Evolutionary conservation across 352 stramenopile genomes (phyloP), one percentile per base, ranked within the genome.

Genomic region (Halophytophthora batemanensis): DNA sequence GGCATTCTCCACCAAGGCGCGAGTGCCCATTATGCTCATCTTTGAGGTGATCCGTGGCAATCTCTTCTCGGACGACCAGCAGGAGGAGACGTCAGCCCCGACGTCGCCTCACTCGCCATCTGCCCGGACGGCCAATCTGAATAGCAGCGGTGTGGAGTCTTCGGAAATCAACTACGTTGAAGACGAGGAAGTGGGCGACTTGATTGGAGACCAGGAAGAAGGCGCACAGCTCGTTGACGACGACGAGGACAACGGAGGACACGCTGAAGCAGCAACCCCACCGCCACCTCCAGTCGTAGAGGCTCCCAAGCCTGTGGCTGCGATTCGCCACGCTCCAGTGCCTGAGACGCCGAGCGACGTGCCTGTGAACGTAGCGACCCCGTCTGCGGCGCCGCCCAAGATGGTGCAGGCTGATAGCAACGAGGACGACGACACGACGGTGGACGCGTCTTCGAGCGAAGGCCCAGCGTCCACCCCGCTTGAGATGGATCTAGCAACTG

Each of bases 21-120:
- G 85, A 18, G 85, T 93, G 21, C 85, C 83, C 21, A 93, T 93
- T 54, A 73, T 95, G 72, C 58, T 95, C 35, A 90, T 93, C 21
- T 95, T 95, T 47, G 85, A 95, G 54, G 85, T 95, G 18, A 88
- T 92, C 44, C 85, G 79, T 40, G 86, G 80, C 6, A 82, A 90
- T 37, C 66, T 77, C 49, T 86, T 86, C 28, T 54, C 64, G 12
- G 69, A 75, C 4, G 70, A 81, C 11, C 69, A 81, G 56, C 64
- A 74, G 41, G 59, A 74, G 39, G 61, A 66, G 6, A 18, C 50
- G 5, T 61, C 64, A 1, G 33, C 77, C 10, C 48, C 42, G 15
- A 44, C 81, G 38, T 90, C 77, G 1, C 81, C 81, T 2, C 73
- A 59, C 12, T 90, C 81, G 3, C 81, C 77, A 15, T 69, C 70